Evolutionary conservation across 495 filamentous ascomycete species (phyloP).

Genomic region (Daldinia loculata): DNA sequence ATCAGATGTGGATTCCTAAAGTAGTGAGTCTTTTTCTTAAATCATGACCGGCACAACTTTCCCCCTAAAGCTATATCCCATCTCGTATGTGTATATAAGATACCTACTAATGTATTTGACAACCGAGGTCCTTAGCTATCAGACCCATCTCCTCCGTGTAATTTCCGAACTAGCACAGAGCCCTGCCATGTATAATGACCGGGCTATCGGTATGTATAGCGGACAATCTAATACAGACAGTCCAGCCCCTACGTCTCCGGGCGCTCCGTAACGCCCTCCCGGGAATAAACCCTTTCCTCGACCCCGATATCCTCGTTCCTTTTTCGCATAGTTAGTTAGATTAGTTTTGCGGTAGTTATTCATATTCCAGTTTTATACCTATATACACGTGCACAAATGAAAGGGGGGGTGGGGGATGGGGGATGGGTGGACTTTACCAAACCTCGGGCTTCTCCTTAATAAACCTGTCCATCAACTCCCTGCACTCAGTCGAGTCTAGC

Average conservation of each 20-base stretch:
- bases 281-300: conserved; percentile 58
- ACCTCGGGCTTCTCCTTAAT: conserved; percentile 78
- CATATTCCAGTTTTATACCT: not conserved
- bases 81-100: too few species aligned
- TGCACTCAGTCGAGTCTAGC: conserved; percentile 72
- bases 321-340: conserved; percentile 11
- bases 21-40: not conserved
- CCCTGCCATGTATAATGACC: not conserved
- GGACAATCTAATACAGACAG: not conserved
- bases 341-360: not conserved
- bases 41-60: not conserved
- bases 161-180: not conserved
- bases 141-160: not conserved
- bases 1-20: not conserved
- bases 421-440: conserved; percentile 63
- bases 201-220: too few species aligned
- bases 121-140: not conserved
- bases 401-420: conserved; percentile 9
- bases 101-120: not conserved
- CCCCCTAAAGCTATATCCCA: not conserved
- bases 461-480: conserved; percentile 78
- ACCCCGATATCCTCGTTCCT: conserved; percentile 83
- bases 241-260: not conserved
- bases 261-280: conserved; percentile 35
- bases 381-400: not conserved